Evolutionary conservation across 129 eudicot genomes (phyloP).

Genomic region (Glebionis coronaria): DNA sequence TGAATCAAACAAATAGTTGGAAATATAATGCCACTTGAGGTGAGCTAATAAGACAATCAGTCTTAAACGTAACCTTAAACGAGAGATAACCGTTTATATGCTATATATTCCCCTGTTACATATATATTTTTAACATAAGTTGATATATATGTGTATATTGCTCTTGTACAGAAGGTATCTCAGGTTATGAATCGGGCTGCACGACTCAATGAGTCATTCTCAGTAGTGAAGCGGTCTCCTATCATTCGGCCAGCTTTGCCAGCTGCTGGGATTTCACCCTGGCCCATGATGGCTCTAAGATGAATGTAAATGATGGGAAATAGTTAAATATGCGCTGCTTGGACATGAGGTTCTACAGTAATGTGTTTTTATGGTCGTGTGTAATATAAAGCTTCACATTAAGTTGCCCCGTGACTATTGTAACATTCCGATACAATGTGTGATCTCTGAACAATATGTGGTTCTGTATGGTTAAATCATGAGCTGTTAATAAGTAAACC

Average conservation of each 20-base stretch:
- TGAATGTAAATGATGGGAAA: slow-evolving; percentile 10
- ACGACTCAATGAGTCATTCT: slow-evolving; percentile 83
- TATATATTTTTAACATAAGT: no score
- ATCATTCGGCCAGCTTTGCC: slow-evolving; percentile 75
- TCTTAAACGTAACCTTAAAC: neutral
- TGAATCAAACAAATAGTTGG: no score
- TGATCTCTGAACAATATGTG: slow-evolving; percentile 24
- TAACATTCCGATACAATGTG: slow-evolving; percentile 26
- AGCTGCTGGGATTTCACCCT: slow-evolving; percentile 55
- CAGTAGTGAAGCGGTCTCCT: slow-evolving; percentile 79
- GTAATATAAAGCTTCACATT: slow-evolving; percentile 35
- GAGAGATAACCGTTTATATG: neutral
- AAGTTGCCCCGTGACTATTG: slow-evolving; percentile 23
- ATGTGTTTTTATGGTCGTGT: slow-evolving; percentile 23
- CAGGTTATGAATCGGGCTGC: slow-evolving; percentile 87
- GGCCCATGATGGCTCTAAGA: slow-evolving; percentile 66
- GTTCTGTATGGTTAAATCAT: slow-evolving; percentile 32
- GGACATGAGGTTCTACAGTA: slow-evolving; percentile 9
- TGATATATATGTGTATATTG: neutral
- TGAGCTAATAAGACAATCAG: neutral
- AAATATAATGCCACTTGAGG: neutral
- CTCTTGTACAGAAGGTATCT: slow-evolving; percentile 75
- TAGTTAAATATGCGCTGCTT: slow-evolving; percentile 8
- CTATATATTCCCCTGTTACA: neutral
- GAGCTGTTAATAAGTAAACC: slow-evolving; percentile 21